Evolutionary conservation across 2,329 filamentous ascomycete genomes (phyloP), one percentile per base, ranked within the genome.

Genomic region (Phialophora chinensis): DNA sequence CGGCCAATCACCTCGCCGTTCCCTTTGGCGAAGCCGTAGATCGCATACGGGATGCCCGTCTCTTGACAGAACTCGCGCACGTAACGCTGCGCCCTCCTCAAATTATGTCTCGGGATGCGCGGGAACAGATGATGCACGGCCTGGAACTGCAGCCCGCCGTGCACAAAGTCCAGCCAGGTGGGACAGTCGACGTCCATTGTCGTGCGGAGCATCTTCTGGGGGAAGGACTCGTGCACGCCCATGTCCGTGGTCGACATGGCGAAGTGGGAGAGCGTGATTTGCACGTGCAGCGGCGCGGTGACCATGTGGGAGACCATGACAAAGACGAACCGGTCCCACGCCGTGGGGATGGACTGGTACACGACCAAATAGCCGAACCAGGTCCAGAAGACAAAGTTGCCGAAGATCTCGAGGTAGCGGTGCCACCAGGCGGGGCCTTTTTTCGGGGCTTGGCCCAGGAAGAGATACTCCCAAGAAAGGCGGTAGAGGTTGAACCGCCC

Each of bases 161-260:
- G 92, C 77, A 96, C 86, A 75, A 93, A 96, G 75, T 96, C 92
- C 12, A 96, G 83, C 92, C 93, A 96, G 12, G 85, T 83, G 0
- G 92, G 91, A 75, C 92, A 96, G 75, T 95, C 92, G 25, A 96
- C 88, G 70, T 96, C 92, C 92, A 97, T 96, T 12, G 93, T 96
- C 0, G 93, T 97, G 72, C 93, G 89, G 54, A 97, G 84, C 90
- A 96, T 95, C 77, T 90, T 91, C 78, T 96, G 92, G 0, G 93
- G 88, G 77, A 97, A 97, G 0, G 91, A 95, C 77, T 97, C 93
- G 60, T 89, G 84, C 1, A 90, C 88, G 0, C 93, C 93, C 12
- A 97, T 83, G 73, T 97, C 92, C 11, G 91, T 86, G 0, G 93
- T 97, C 72, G 91, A 94, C 93, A 96, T 97, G 71, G 91, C 91